Base-by-base conservation (phyloP, 257 asterid genomes). In the Prunella vulgaris region DNA sequence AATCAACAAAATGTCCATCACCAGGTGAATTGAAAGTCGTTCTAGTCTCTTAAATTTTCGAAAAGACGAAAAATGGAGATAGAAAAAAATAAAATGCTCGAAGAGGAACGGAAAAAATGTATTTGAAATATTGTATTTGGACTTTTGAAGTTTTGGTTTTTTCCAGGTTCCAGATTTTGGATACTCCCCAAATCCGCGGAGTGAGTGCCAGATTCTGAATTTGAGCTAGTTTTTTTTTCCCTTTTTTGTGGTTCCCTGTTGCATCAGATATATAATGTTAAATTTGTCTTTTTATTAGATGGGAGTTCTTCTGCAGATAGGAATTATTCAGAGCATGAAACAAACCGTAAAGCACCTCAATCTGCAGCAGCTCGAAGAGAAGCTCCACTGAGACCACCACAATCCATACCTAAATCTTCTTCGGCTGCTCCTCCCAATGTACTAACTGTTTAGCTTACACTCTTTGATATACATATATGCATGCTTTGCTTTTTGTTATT, bases 391-490 rank as follows among this genome's bases (percentile, higher is more conserved):
- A 88, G 88, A 67, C 95, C 89, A 20, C 86, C 83, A 18, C 92
- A 86, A 76, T 78, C 94, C 60, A 81, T 74, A 75, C 81, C 92
- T 38, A 86, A 81, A 75, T 63, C 99, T 73, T 61, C 83, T 74
- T 83, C 97, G 8, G 84, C 87, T 80, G 87, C 90, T 77, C 88
- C 95, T 72, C 85, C 88, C 64, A 85, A 56, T 73, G 99, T 93
- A 93, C 62, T 7, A 14, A 44, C 68, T 74, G 2, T 67, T 70
- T 28, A 30, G 32, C 84, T 73, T 58, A 37, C 64, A 76, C 64
- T 70, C 69, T 64, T 58, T 35, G 37, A 13, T 25, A 12, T 0
- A 5, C 15, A 21, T 60, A 32, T 38, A 25, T 75, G 28, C 74
- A 46, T 52, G 24, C 48, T 20, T 65, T 17, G 2, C 22, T 40